Conservation (phyloP, 179 eudicot genomes). For the Spergularia azorica region DNA sequence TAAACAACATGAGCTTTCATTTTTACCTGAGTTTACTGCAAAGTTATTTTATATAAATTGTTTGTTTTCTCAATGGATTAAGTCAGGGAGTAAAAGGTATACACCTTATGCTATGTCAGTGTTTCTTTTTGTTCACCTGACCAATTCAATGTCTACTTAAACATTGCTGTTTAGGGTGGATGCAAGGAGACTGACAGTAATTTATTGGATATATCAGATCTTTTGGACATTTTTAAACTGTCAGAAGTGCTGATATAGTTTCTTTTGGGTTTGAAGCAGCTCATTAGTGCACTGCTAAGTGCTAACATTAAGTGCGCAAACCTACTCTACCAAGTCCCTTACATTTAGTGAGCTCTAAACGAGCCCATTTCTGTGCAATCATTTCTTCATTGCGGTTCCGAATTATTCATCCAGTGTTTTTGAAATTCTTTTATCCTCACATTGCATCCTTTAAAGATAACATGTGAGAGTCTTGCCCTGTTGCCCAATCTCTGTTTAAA, state of each 20-base stretch:
- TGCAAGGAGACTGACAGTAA: not conserved
- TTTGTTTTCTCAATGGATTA: not conserved
- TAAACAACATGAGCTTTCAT: no score
- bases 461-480: no score
- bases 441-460: no score
- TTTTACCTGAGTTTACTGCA: no score
- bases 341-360: not conserved
- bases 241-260: not conserved
- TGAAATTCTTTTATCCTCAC: not conserved
- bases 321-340: no score
- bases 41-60: not conserved
- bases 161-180: not conserved
- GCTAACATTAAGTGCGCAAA: no score
- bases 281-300: no score
- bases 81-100: slow-evolving; percentile 2
- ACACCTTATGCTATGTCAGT: slow-evolving; percentile 2
- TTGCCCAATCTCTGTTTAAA: not conserved
- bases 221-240: not conserved
- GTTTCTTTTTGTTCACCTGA: not conserved
- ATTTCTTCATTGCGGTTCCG: not conserved
- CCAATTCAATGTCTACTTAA: not conserved
- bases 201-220: not conserved
- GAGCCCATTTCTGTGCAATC: not conserved
- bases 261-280: no score
- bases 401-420: not conserved